phyloP scores from a whole-genome alignment of 2,329 filamentous ascomycete species.

The Penicillium sp. region DNA sequence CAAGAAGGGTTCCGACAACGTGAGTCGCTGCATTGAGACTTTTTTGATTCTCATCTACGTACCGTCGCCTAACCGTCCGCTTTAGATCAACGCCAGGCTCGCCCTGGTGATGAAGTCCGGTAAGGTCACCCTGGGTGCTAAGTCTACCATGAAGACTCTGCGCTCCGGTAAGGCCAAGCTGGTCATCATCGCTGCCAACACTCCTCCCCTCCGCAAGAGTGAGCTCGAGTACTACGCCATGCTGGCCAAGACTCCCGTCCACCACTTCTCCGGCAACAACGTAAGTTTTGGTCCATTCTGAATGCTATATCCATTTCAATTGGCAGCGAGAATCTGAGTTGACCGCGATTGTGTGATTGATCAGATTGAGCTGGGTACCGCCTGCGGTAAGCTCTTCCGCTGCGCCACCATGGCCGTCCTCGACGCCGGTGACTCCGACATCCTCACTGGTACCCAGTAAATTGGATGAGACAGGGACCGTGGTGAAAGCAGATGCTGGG shows the following conservation, averaged over 20 bases:
- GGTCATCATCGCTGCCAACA: slow-evolving; percentile 93
- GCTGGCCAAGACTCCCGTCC: slow-evolving; percentile 89
- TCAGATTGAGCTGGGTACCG: slow-evolving; percentile 96
- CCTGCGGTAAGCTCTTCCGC: slow-evolving; percentile 97
- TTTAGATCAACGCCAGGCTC: slow-evolving; percentile 63
- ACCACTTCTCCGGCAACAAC: slow-evolving; percentile 99
- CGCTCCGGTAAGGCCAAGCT: slow-evolving; percentile 98
- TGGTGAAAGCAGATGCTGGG: slow-evolving; percentile 4
- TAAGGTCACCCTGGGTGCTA: slow-evolving; percentile 80
- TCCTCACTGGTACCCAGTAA: slow-evolving; percentile 57
- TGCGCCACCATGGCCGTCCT: slow-evolving; percentile 97
- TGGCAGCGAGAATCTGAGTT: too few relatives aligned
- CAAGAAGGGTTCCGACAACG: slow-evolving; percentile 74
- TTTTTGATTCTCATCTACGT: neutral
- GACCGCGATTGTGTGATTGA: neutral
- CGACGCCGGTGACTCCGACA: slow-evolving; percentile 97
- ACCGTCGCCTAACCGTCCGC: slow-evolving; percentile 4
- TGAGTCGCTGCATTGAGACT: slow-evolving; percentile 11
- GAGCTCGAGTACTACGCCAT: slow-evolving; percentile 94
- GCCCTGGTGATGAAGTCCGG: slow-evolving; percentile 64
- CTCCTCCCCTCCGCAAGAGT: slow-evolving; percentile 92
- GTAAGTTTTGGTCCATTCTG: slow-evolving; percentile 70
- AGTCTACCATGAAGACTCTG: slow-evolving; percentile 82
- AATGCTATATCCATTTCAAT: too few relatives aligned
- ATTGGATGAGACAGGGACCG: slow-evolving; percentile 5